Base-by-base conservation (phyloP, 805 yeast species). In the Candida patagonica region DNA sequence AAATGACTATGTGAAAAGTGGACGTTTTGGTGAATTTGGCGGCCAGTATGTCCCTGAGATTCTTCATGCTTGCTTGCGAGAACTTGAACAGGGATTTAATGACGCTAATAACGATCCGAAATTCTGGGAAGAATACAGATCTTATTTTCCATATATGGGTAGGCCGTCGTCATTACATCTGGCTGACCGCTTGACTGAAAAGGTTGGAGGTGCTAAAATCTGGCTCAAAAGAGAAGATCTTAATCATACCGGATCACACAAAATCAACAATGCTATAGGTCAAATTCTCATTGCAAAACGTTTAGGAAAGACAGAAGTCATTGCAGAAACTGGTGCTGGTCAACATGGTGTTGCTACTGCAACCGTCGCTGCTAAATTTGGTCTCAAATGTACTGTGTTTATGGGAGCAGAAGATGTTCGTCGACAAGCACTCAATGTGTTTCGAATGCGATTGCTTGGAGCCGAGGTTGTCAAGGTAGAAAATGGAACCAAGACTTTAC, bases 381-480 rank as follows among this genome's bases (percentile, higher is more conserved):
- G 98, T 38, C 62, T 92, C 63, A 75, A 82, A 59, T 92, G 98
- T 69, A 85, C 85, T 12, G 94, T 92, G 26, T 89, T 76, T 57
- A 92, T 92, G 99, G 99, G 99, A 47, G 97, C 97, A 33, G 98
- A 92, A 66, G 99, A 92, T 67, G 95, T 85, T 32, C 81, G 96
- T 62, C 84, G 99, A 65, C 99, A 92, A 71, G 96, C 99, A 10
- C 71, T 92, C 50, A 92, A 92, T 56, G 99, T 92, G 29, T 92
- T 92, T 73, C 78, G 99, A 70, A 92, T 92, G 95, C 74, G 86
- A 62, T 80, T 92, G 36, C 70, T 92, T 46, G 99, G 99, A 52
- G 99, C 99, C 30, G 80, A 83, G 41, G 98, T 92, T 43, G 76
- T 89, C 47, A 80, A 96, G 25, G 96, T 92, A 40, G 80, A 83